These are phyloP conservation scores for Heimioporus retisporus DNA, from an alignment of 1,284 basidiomycete genomes.

Conservation along the genomic window DNA sequence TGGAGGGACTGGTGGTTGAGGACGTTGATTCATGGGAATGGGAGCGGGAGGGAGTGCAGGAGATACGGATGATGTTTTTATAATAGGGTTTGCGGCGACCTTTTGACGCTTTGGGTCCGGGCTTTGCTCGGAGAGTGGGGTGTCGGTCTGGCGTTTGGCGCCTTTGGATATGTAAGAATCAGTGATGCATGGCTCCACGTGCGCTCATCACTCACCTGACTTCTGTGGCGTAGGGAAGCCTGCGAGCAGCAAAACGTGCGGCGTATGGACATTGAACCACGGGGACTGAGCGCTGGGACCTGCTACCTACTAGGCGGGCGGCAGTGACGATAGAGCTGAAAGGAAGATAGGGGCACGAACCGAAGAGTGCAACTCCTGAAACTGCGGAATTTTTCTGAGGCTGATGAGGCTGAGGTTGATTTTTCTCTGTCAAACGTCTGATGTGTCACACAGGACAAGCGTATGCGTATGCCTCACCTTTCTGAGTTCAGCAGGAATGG, in stretches of 20 bases:
- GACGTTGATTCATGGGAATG: conserved; percentile 27
- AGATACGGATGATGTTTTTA: conserved; percentile 34
- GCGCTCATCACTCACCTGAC: conserved; percentile 36
- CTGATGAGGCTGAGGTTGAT: conserved; percentile 68
- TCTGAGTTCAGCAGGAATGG: conserved; percentile 67
- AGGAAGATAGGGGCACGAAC: conserved; percentile 47
- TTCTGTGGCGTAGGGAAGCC: conserved; percentile 60
- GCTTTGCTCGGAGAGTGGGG: conserved; percentile 32
- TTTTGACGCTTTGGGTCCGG: conserved; percentile 44
- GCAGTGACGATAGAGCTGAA: background rate
- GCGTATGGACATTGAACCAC: conserved; percentile 64
- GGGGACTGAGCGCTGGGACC: conserved; percentile 51
- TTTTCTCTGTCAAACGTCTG: conserved; percentile 57
- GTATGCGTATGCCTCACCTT: conserved; percentile 50
- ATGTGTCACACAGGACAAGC: background rate
- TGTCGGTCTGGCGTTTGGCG: conserved; percentile 38
- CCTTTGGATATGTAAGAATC: conserved; percentile 34
- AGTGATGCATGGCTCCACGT: background rate
- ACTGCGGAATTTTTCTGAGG: conserved; percentile 56
- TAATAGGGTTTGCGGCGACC: conserved; percentile 28
- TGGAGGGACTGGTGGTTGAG: conserved; percentile 20
- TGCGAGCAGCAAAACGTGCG: conserved; percentile 59
- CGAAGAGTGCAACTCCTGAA: conserved; percentile 61
- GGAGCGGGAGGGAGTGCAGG: conserved; percentile 36
- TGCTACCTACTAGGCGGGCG: conserved; percentile 46